Conservation (phyloP, 2,329 filamentous ascomycete species). For the Zymoseptoria ardabiliae region DNA sequence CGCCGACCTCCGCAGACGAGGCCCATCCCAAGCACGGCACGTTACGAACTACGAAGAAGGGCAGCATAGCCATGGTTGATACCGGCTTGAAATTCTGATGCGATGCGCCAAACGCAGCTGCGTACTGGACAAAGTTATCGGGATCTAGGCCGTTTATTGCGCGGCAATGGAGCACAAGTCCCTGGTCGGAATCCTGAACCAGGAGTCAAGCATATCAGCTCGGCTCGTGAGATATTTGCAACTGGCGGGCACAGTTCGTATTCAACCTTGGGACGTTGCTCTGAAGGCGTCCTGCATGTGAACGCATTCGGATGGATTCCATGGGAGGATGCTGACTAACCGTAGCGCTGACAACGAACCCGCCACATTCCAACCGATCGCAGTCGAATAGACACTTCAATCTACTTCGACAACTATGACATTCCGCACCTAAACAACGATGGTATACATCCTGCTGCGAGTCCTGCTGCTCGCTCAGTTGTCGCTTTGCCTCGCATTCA, state of each 20-base stretch:
- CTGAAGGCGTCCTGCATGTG: not conserved
- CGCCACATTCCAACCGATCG: not conserved
- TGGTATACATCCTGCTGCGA: not conserved
- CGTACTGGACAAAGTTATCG: no score
- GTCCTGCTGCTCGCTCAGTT: not conserved
- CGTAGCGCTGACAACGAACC: not conserved
- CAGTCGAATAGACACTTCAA: not conserved
- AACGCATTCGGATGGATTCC: not conserved
- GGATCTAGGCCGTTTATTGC: no score
- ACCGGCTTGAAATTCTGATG: no score
- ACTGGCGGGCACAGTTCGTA: not conserved
- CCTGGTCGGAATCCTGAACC: no score
- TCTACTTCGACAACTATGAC: not conserved
- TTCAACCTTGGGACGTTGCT: not conserved
- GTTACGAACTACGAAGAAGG: no score
- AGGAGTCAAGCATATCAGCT: no score
- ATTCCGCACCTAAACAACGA: not conserved
- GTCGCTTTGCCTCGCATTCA: not conserved
- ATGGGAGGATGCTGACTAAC: not conserved
- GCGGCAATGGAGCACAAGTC: no score
- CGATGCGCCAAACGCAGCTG: no score
- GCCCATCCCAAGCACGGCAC: no score
- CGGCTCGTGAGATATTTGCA: not conserved
- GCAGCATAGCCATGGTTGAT: no score
- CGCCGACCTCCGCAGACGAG: no score